Conservation (phyloP, 495 filamentous ascomycete species). For the Aspergillus sparsus region DNA sequence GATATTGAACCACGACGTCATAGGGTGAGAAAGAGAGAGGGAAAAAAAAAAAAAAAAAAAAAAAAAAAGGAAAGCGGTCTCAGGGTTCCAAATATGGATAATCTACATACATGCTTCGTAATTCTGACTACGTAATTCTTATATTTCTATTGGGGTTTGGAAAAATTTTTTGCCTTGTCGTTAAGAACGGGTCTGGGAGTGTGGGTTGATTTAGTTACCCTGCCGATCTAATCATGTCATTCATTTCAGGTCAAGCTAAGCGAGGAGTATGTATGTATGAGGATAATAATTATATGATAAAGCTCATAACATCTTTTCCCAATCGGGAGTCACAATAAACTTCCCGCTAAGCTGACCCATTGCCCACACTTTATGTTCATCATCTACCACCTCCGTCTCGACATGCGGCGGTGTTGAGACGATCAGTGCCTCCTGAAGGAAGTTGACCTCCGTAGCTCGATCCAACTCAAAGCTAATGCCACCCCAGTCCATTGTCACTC, state of each 20-base stretch:
- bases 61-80: no score
- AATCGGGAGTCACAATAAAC: conserved; percentile 52
- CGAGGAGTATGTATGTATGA: not conserved
- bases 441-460: conserved; percentile 44
- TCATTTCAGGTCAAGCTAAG: not conserved
- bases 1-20: no score
- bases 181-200: not conserved
- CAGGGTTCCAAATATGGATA: no score
- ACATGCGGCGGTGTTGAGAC: conserved; percentile 36
- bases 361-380: conserved; percentile 45
- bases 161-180: no score
- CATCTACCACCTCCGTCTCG: conserved; percentile 27
- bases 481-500: conserved; percentile 52
- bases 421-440: conserved; percentile 50
- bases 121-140: no score
- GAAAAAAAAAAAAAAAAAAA: no score
- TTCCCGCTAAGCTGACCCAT: conserved; percentile 54
- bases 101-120: no score
- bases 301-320: conserved; percentile 47
- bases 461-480: conserved; percentile 50
- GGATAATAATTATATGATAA: not conserved
- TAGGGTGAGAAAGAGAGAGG: no score
- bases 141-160: no score
- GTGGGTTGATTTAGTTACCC: not conserved
- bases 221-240: not conserved